A percentile compares a stretch with the other conserved stretches of the same genome.
Evolutionary conservation across 345 rosid species (phyloP).

Genomic region (Eucalyptus albens): DNA sequence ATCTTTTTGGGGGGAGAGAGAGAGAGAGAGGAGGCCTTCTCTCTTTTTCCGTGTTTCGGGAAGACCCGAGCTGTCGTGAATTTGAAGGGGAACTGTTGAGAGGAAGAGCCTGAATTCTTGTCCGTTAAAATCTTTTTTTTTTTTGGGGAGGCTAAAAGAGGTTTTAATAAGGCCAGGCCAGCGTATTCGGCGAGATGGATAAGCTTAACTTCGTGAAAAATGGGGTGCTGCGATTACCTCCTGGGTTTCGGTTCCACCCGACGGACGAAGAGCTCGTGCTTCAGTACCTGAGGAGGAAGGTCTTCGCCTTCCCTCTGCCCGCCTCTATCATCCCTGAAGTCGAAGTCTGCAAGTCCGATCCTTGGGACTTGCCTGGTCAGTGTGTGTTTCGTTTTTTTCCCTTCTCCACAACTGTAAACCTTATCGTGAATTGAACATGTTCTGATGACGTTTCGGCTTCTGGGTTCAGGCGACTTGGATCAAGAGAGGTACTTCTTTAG

Average conservation of each 20-base stretch:
- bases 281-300: slow-evolving; percentile 65
- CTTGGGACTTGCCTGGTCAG: slow-evolving; percentile 96
- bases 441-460: not conserved
- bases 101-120: not conserved
- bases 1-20: not conserved
- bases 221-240: slow-evolving; percentile 66
- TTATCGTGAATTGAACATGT: not conserved
- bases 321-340: slow-evolving; percentile 84
- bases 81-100: not conserved
- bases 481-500: slow-evolving; percentile 96
- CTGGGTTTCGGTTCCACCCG: slow-evolving; percentile 91
- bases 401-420: no score
- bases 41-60: not conserved
- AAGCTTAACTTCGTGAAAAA: slow-evolving; percentile 39
- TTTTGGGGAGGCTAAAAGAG: not conserved
- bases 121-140: no score
- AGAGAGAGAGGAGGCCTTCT: not conserved
- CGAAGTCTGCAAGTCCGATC: slow-evolving; percentile 83
- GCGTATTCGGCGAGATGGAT: slow-evolving; percentile 17
- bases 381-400: not conserved
- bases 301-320: slow-evolving; percentile 53
- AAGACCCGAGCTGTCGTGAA: not conserved
- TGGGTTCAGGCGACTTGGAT: slow-evolving; percentile 54
- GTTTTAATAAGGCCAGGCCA: not conserved
- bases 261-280: slow-evolving; percentile 85